phyloP scores from a whole-genome alignment of 169 alveolate genomes.

The Eimeria necatrix region DNA sequence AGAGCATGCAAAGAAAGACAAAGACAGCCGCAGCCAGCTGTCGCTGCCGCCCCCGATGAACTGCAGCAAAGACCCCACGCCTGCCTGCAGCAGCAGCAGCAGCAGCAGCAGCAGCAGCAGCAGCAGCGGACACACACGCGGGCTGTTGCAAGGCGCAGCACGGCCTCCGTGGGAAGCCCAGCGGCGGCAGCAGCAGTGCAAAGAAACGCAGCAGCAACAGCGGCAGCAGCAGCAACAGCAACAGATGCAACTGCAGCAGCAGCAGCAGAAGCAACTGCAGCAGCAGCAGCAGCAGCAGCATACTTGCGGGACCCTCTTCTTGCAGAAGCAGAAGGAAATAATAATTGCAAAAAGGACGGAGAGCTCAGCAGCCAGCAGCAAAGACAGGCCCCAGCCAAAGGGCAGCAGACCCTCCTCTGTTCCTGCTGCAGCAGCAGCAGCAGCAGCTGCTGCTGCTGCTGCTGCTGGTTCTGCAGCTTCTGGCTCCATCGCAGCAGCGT shows the following conservation, averaged over 20 bases:
- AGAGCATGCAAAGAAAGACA: neutral
- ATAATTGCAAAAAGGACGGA: neutral
- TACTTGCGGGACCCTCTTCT: neutral
- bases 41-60: neutral
- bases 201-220: no score
- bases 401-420: neutral
- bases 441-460: no score
- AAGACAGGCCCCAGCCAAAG: neutral
- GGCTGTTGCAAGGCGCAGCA: no score
- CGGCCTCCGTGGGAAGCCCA: no score
- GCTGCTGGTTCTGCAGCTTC: neutral
- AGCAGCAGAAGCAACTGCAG: neutral
- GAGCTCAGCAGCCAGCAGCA: neutral
- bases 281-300: neutral
- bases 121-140: neutral
- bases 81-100: neutral
- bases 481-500: neutral
- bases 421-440: no score
- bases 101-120: neutral
- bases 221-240: no score
- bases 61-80: neutral
- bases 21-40: neutral
- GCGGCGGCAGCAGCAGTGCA: no score
- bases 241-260: neutral
- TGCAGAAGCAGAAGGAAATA: neutral